phyloP scores from a whole-genome alignment of 2,329 filamentous ascomycete species.

The Hypoxylon sp. region DNA sequence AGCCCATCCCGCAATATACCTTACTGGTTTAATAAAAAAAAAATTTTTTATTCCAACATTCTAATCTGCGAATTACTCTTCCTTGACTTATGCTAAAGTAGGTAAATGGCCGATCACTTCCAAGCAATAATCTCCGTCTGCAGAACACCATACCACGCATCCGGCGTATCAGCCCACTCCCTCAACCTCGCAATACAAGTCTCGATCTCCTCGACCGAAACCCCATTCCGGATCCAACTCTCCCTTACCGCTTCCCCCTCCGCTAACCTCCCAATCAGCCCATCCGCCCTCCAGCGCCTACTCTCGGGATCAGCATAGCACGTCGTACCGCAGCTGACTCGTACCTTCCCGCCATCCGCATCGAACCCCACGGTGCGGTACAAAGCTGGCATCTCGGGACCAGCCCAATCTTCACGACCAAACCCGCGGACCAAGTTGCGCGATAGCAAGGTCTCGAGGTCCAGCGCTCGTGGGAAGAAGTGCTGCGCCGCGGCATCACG shows the following conservation, averaged over 20 bases:
- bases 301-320: not conserved
- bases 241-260: not conserved
- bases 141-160: constrained; percentile 1
- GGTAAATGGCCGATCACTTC: not conserved
- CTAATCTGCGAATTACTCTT: not conserved
- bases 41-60: not conserved
- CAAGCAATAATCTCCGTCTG: constrained; percentile 4
- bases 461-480: not conserved
- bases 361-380: not conserved
- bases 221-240: not conserved
- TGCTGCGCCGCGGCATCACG: constrained; percentile 2
- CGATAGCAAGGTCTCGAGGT: not conserved
- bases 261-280: not conserved
- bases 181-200: not conserved
- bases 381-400: not conserved
- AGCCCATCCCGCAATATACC: not conserved
- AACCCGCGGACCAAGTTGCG: not conserved
- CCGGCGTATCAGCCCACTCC: constrained; percentile 2
- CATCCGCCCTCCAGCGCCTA: not conserved
- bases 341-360: not conserved
- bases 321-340: not conserved
- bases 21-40: not conserved
- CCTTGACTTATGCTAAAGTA: not conserved
- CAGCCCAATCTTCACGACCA: not conserved
- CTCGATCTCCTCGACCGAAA: not conserved